Evolutionary conservation across 1,284 basidiomycete genomes (phyloP).

Genomic region (Sutorius eximius): DNA sequence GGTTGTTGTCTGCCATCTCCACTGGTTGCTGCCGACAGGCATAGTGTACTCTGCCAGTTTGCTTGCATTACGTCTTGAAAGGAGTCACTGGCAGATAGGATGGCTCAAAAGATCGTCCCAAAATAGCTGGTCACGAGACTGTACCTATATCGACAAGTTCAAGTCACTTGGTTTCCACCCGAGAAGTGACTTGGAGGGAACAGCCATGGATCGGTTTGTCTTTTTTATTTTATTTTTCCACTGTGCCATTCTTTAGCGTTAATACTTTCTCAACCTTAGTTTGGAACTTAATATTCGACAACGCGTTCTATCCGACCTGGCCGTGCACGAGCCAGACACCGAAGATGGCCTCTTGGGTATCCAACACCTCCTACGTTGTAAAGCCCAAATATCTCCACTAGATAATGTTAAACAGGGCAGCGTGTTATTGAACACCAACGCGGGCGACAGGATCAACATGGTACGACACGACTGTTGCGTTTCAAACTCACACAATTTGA

Average conservation of each 20-base stretch:
- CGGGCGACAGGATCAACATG: constrained; percentile 22
- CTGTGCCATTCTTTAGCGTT: background rate
- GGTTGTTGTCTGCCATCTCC: too few species aligned
- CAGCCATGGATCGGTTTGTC: constrained; percentile 33
- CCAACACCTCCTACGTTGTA: constrained; percentile 59
- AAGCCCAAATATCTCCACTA: constrained; percentile 43
- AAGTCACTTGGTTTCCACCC: too few species aligned
- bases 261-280: constrained; percentile 35
- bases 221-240: background rate
- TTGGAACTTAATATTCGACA: constrained; percentile 80
- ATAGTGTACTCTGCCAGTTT: too few species aligned
- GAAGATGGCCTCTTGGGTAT: constrained; percentile 49
- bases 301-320: constrained; percentile 79
- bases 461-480: constrained; percentile 13
- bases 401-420: background rate
- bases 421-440: background rate
- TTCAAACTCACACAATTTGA: constrained; percentile 11
- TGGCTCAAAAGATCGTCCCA: too few species aligned
- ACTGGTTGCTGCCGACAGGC: too few species aligned
- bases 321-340: constrained; percentile 56
- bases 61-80: too few species aligned
- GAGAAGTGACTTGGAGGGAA: background rate
- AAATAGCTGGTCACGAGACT: too few species aligned
- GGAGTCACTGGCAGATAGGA: too few species aligned
- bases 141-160: too few species aligned